Base-by-base conservation (phyloP, 352 stramenopile genomes). In the Phytophthora foliorum region DNA sequence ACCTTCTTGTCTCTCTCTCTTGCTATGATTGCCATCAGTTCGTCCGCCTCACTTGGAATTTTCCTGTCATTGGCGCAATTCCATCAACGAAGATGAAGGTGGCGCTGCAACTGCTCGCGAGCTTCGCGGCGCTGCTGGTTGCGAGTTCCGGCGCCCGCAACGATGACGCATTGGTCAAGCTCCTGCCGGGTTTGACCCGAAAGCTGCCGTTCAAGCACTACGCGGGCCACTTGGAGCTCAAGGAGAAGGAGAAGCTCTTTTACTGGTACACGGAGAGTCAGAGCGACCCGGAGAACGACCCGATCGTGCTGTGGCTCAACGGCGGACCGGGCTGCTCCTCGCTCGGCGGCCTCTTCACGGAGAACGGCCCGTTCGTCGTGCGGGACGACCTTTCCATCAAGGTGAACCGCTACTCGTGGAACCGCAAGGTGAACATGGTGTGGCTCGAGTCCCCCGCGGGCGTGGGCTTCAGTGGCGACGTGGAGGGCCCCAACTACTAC, bases 191-290 rank as follows among this genome's bases (percentile, higher is more conserved):
- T 10, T 75, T 91, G 31, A 60, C 67, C 9, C 65, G 53, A 9
- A 53, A 79, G 29, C 63, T 86, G 11, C 56, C 66, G 44, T 91
- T 94, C 74, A 88, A 91, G 56, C 86, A 94, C 54, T 94, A 93
- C 68, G 68, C 82, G 4, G 84, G 81, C 6, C 84, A 86, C 55
- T 25, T 92, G 31, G 49, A 86, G 51, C 72, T 92, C 13, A 31
- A 80, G 39, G 78, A 71, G 17, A 66, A 81, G 50, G 82, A 90
- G 51, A 83, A 89, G 59, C 78, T 94, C 38, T 94, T 94, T 48
- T 94, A 94, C 72, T 94, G 86, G 86, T 92, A 91, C 68, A 81
- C 85, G 14, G 86, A 94, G 65, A 86, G 80, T 54, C 81, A 92
- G 70, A 63, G 72, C 56, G 65, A 82, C 19, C 82, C 82, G 2